phyloP scores from a whole-genome alignment of 352 stramenopile species.

The Pythium oligandrum region DNA sequence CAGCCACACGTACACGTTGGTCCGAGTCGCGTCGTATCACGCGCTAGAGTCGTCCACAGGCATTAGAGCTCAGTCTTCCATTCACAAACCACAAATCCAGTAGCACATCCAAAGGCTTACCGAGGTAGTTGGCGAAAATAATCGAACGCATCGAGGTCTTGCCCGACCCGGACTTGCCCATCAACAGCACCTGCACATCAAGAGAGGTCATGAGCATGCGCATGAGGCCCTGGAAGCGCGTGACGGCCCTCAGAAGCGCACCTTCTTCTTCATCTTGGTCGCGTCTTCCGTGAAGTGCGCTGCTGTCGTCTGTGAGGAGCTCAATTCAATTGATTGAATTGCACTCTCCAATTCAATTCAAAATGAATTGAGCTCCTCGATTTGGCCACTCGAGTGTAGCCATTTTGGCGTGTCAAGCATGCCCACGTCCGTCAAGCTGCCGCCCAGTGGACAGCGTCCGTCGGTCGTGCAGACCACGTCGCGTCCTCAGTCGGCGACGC shows the following conservation, averaged over 20 bases:
- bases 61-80: neutral
- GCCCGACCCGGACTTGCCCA: constrained; percentile 94
- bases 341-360: constrained; percentile 8
- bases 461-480: constrained; percentile 3
- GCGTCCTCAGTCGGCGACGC: constrained; percentile 6
- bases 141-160: constrained; percentile 99
- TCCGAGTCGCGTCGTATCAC: constrained; percentile 96
- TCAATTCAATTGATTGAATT: too few relatives aligned
- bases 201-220: neutral
- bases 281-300: too few relatives aligned
- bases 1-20: constrained; percentile 76
- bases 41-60: constrained; percentile 38
- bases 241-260: neutral
- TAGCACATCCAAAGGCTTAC: constrained; percentile 23
- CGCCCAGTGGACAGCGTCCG: constrained; percentile 2
- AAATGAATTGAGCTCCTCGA: neutral
- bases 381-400: constrained; percentile 2
- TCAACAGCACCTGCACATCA: constrained; percentile 86
- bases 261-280: constrained; percentile 27
- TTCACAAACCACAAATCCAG: neutral
- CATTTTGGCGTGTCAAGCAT: constrained; percentile 4
- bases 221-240: neutral
- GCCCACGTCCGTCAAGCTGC: constrained; percentile 3
- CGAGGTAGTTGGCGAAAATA: constrained; percentile 99
- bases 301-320: too few relatives aligned